These are phyloP conservation scores for Coprinellus micaceus DNA, from an alignment of 768 basidiomycete species.

Conservation along the genomic window DNA sequence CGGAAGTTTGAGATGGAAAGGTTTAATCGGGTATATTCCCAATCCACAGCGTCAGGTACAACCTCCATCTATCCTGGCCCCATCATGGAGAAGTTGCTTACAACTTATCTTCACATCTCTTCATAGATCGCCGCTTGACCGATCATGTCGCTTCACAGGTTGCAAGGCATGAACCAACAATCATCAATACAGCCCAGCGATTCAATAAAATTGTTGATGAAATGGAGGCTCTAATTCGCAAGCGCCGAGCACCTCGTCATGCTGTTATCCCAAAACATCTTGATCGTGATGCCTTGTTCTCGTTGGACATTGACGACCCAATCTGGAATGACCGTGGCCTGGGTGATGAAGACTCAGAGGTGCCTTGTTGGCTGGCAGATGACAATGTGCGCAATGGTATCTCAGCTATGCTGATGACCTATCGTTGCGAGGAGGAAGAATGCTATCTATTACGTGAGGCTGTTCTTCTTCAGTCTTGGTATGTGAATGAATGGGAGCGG, in stretches of 20 bases:
- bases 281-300: conserved; percentile 20
- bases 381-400: conserved; percentile 26
- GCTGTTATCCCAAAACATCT: conserved; percentile 23
- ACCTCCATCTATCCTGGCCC: not conserved
- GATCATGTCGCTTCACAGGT: conserved; percentile 24
- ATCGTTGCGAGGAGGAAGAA: conserved; percentile 26
- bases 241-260: conserved; percentile 18
- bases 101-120: not conserved
- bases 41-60: conserved; percentile 19
- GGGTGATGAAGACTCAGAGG: conserved; percentile 15
- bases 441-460: conserved; percentile 15
- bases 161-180: conserved; percentile 24
- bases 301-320: conserved; percentile 34
- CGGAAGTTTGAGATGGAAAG: conserved; percentile 27
- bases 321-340: conserved; percentile 34
- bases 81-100: not conserved
- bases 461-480: conserved; percentile 22
- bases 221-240: conserved; percentile 17
- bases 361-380: conserved; percentile 27
- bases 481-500: conserved; percentile 27
- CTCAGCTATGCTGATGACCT: conserved; percentile 20
- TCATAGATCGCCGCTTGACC: conserved; percentile 23
- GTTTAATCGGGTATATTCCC: conserved; percentile 15
- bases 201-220: conserved; percentile 28
- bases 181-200: conserved; percentile 17